phyloP scores from a whole-genome alignment of 2,329 filamentous ascomycete genomes.

The Botrytis sinoallii region DNA sequence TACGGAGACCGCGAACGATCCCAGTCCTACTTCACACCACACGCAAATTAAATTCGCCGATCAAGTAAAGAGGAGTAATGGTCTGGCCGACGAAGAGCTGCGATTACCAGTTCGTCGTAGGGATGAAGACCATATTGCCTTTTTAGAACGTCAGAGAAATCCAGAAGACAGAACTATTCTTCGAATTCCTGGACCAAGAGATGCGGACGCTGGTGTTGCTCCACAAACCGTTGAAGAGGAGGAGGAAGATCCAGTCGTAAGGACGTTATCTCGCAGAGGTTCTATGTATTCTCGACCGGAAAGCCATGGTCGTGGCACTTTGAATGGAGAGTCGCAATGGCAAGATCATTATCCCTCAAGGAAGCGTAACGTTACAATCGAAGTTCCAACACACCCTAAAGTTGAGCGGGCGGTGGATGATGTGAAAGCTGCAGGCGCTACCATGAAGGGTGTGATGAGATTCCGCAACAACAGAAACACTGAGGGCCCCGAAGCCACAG shows the following conservation, averaged over 20 bases:
- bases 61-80: slow-evolving; percentile 59
- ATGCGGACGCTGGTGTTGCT: slow-evolving; percentile 77
- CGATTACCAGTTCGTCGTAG: slow-evolving; percentile 52
- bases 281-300: slow-evolving; percentile 23
- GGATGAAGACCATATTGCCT: slow-evolving; percentile 80
- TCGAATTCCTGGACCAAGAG: slow-evolving; percentile 86
- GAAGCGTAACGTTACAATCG: slow-evolving; percentile 35
- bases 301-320: slow-evolving; percentile 17
- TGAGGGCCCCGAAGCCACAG: slow-evolving; percentile 35
- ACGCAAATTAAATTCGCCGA: slow-evolving; percentile 61
- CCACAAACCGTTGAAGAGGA: slow-evolving; percentile 55
- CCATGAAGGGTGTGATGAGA: slow-evolving; percentile 37
- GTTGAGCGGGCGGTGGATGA: slow-evolving; percentile 37
- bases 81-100: slow-evolving; percentile 49
- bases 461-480: slow-evolving; percentile 45
- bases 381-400: slow-evolving; percentile 19
- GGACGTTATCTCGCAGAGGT: slow-evolving; percentile 24
- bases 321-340: slow-evolving; percentile 31
- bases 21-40: slow-evolving; percentile 20
- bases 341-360: slow-evolving; percentile 25
- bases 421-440: slow-evolving; percentile 27
- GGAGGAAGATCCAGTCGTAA: slow-evolving; percentile 27
- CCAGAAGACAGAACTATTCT: slow-evolving; percentile 69
- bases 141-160: slow-evolving; percentile 79
- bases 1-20: slow-evolving; percentile 22